A percentile compares a stretch with the other conserved stretches of the same genome.
Evolutionary conservation across 75 land plant species (phyloP).

Genomic region (Picea glauca): DNA sequence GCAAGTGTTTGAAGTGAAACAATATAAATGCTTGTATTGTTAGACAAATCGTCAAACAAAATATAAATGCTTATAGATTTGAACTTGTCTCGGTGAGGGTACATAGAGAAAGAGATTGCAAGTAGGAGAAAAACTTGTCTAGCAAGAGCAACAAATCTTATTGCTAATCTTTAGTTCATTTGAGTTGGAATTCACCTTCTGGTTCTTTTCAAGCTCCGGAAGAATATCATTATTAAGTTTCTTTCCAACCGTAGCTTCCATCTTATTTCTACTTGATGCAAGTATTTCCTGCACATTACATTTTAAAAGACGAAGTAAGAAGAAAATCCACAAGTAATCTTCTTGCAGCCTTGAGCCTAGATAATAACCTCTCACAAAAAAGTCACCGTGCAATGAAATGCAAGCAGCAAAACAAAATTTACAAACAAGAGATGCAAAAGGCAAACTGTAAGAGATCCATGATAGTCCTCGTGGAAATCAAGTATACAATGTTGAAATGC

Average conservation of each 20-base stretch:
- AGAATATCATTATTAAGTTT: slow-evolving; percentile 77
- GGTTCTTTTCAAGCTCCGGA: slow-evolving; percentile 83
- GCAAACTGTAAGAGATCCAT: not conserved
- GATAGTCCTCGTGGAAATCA: no score
- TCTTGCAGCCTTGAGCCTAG: no score
- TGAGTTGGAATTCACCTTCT: slow-evolving; percentile 48
- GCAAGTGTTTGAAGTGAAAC: not conserved
- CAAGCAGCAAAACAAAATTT: not conserved
- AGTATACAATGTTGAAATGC: not conserved
- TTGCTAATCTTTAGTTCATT: not conserved
- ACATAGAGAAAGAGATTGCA: not conserved
- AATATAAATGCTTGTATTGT: not conserved
- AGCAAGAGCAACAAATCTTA: not conserved
- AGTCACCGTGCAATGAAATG: not conserved
- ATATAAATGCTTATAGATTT: not conserved
- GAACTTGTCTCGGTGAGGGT: not conserved
- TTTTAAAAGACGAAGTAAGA: not conserved
- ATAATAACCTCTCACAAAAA: not conserved
- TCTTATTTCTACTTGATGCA: slow-evolving; percentile 67
- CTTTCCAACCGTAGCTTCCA: slow-evolving; percentile 85
- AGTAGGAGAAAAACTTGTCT: not conserved
- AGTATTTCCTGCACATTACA: slow-evolving; percentile 66
- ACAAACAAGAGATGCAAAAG: not conserved
- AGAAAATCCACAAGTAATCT: not conserved
- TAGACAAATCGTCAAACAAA: not conserved